A percentile compares a stretch with the other conserved stretches of the same genome.
Conservation (phyloP, 2,329 filamentous ascomycete genomes). For the Fusarium duplospermum region DNA sequence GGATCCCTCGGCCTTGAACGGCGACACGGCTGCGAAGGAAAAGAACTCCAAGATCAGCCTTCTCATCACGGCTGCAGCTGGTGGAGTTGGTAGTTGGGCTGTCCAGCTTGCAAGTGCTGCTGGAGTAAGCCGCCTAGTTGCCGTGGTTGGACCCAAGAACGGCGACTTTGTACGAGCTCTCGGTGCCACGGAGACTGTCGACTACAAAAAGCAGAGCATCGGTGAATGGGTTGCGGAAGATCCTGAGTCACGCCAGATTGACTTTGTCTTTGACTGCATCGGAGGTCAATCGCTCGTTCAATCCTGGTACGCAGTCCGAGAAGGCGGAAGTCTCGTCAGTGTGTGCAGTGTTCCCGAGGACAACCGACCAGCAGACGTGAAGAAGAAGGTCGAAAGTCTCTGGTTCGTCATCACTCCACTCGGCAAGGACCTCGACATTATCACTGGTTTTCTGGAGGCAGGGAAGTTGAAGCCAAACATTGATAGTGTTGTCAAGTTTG, state of each 20-base stretch:
- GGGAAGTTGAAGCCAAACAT: conserved; percentile 26
- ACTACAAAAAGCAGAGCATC: conserved; percentile 31
- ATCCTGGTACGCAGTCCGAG: conserved; percentile 26
- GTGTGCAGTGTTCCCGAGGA: conserved; percentile 22
- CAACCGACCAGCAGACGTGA: conserved; percentile 16
- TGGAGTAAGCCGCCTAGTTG: not conserved
- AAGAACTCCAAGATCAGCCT: conserved; percentile 12
- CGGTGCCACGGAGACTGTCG: conserved; percentile 20
- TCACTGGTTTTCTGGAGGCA: conserved; percentile 23
- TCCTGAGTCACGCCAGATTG: not conserved
- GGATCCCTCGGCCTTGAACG: not conserved
- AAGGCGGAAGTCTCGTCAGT: conserved; percentile 20
- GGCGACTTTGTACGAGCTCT: conserved; percentile 2
- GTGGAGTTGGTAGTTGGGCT: conserved; percentile 25
- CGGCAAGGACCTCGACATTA: conserved; percentile 21
- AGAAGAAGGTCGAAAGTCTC: not conserved
- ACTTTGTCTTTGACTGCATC: conserved; percentile 33
- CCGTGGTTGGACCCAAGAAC: conserved; percentile 13
- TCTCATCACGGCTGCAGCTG: conserved; percentile 23
- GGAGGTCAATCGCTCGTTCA: conserved; percentile 16
- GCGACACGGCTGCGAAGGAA: not conserved
- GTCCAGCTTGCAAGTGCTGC: conserved; percentile 25
- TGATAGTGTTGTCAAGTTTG: conserved; percentile 26
- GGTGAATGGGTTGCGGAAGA: conserved; percentile 20
- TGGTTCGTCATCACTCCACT: conserved; percentile 32